These are phyloP conservation scores for Ustilago nuda DNA, from an alignment of 1,284 basidiomycete species.

Conservation along the genomic window DNA sequence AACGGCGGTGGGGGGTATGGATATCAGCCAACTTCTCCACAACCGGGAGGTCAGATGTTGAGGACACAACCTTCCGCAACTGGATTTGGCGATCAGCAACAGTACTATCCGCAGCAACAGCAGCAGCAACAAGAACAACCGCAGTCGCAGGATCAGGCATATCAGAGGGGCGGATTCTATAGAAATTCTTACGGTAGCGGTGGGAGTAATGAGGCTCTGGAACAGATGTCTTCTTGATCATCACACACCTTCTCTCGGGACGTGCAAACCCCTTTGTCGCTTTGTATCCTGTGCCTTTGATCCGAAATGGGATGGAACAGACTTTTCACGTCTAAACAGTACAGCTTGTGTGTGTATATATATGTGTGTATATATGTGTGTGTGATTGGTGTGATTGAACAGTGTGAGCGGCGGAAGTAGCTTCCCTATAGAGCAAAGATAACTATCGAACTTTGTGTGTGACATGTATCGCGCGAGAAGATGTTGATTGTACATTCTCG, in stretches of 20 bases:
- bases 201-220: conserved; percentile 15
- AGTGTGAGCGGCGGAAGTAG: too few species aligned
- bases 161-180: conserved; percentile 20
- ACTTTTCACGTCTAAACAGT: too few species aligned
- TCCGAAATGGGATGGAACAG: too few species aligned
- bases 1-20: conserved; percentile 3
- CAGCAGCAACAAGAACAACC: conserved; percentile 8
- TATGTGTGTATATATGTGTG: too few species aligned
- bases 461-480: too few species aligned
- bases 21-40: not conserved
- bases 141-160: conserved; percentile 24
- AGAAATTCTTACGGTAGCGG: conserved; percentile 21
- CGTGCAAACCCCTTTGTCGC: not conserved
- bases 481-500: too few species aligned
- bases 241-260: not conserved
- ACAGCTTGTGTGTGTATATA: too few species aligned
- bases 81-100: not conserved
- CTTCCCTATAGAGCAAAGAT: too few species aligned
- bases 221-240: conserved; percentile 11
- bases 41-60: conserved; percentile 17
- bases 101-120: not conserved
- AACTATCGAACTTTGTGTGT: too few species aligned
- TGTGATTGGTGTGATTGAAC: too few species aligned
- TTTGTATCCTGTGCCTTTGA: not conserved
- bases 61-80: not conserved